These are phyloP conservation scores for Cercospora zeae-maydis DNA, from an alignment of 2,329 filamentous ascomycete species.

Conservation along the genomic window DNA sequence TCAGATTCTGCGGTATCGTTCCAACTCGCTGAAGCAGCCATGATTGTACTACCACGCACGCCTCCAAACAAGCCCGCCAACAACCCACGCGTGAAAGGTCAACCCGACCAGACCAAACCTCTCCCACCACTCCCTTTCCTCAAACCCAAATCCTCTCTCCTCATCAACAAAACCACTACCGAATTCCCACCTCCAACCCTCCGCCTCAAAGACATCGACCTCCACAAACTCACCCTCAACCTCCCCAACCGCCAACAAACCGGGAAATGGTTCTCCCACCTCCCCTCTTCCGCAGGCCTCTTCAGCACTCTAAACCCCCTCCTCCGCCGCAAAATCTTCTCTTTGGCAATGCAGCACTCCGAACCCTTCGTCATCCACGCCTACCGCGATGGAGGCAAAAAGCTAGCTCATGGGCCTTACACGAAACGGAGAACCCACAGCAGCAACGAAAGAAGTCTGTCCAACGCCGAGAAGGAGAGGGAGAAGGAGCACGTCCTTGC, in stretches of 20 bases:
- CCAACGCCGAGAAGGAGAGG: background rate
- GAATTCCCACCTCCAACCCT: background rate
- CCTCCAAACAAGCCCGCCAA: background rate
- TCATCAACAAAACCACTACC: background rate
- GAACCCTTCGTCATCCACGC: constrained; percentile 5
- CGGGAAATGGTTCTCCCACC: constrained; percentile 7
- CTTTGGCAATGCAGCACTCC: background rate
- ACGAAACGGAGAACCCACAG: background rate
- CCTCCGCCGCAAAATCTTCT: constrained; percentile 4
- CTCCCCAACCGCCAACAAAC: background rate
- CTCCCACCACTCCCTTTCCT: background rate
- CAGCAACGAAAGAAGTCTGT: background rate
- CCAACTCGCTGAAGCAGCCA: background rate
- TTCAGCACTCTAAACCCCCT: background rate
- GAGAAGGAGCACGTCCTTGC: constrained; percentile 3
- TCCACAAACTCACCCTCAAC: constrained; percentile 9
- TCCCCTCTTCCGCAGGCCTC: constrained; percentile 8
- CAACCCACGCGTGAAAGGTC: background rate
- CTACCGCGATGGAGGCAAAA: constrained; percentile 9
- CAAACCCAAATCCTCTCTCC: background rate
- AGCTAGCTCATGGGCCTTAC: constrained; percentile 1
- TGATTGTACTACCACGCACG: background rate
- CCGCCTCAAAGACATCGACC: constrained; percentile 4
- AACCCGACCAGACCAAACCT: background rate
- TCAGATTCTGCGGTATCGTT: background rate